phyloP scores from a whole-genome alignment of 2,329 filamentous ascomycete species.

The Cladosporium austrohemisphaericum region DNA sequence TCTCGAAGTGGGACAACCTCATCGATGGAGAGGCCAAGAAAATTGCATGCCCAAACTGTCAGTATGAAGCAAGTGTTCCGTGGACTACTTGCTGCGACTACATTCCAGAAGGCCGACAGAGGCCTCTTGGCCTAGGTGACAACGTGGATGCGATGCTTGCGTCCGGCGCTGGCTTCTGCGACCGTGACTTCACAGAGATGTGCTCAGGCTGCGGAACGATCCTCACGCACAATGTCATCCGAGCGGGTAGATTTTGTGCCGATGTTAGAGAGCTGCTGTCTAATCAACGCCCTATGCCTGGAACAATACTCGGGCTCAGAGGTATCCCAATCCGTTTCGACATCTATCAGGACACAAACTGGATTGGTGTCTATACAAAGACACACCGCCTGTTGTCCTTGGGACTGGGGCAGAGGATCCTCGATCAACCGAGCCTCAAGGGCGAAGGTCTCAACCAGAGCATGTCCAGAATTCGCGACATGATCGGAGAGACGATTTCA shows the following conservation, averaged over 20 bases:
- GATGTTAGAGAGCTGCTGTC: conserved; percentile 52
- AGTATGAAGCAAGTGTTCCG: conserved; percentile 40
- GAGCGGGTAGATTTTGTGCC: conserved; percentile 58
- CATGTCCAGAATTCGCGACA: conserved; percentile 50
- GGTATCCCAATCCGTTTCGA: conserved; percentile 45
- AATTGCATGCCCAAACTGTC: conserved; percentile 57
- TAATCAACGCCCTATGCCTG: conserved; percentile 57
- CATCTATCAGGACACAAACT: neutral
- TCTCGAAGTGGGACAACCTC: conserved; percentile 55
- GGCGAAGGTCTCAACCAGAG: conserved; percentile 25
- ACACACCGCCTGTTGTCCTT: conserved; percentile 41
- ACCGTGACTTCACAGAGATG: conserved; percentile 41
- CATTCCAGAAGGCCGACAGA: neutral
- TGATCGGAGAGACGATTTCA: conserved; percentile 48
- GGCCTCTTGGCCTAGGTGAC: neutral
- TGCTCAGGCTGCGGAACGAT: conserved; percentile 52
- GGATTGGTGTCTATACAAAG: conserved; percentile 1
- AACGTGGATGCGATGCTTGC: conserved; percentile 30
- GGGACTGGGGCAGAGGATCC: conserved; percentile 43
- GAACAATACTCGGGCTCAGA: conserved; percentile 58
- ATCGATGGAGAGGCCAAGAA: conserved; percentile 49
- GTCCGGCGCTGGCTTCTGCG: conserved; percentile 57
- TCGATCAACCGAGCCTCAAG: conserved; percentile 11
- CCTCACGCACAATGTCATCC: conserved; percentile 57
- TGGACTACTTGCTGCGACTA: conserved; percentile 56